A percentile compares a stretch with the other conserved stretches of the same genome.
Conservation (phyloP, 805 yeast species). For the Grigorovia humatica region DNA sequence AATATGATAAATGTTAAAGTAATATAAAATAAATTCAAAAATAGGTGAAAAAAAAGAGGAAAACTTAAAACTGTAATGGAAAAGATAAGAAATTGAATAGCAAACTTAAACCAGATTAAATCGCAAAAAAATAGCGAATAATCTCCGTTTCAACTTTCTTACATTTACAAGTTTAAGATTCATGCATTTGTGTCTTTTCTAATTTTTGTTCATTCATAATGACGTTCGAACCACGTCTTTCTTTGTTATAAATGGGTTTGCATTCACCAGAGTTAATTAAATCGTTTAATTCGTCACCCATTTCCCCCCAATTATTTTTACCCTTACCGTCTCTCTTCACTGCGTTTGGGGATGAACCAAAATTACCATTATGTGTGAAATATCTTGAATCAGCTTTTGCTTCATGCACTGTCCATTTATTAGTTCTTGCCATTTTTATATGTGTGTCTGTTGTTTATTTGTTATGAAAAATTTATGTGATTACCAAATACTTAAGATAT, state of each 20-base stretch:
- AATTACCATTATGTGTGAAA: constrained; percentile 70
- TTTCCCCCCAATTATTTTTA: constrained; percentile 76
- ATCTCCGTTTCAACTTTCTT: no score
- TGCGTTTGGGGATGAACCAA: constrained; percentile 60
- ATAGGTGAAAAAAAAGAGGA: no score
- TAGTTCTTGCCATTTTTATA: constrained; percentile 66
- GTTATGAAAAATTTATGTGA: no score
- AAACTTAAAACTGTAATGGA: no score
- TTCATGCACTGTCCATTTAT: constrained; percentile 63
- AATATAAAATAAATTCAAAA: no score
- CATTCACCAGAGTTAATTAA: constrained; percentile 50
- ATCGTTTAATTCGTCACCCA: constrained; percentile 67
- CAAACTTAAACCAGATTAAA: no score
- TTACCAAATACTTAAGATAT: no score
- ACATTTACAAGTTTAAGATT: not conserved
- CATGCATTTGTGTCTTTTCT: constrained; percentile 16
- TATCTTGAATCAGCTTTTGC: constrained; percentile 49
- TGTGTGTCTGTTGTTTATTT: not conserved
- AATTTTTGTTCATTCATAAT: constrained; percentile 35
- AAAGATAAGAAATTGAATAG: no score
- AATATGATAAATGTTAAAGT: no score
- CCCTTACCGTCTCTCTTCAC: constrained; percentile 83
- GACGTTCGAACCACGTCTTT: constrained; percentile 43
- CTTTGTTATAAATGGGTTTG: constrained; percentile 35
- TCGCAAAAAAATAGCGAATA: no score